These are phyloP conservation scores for Lablab purpureus DNA, from an alignment of 306 rosid species.

Conservation along the genomic window DNA sequence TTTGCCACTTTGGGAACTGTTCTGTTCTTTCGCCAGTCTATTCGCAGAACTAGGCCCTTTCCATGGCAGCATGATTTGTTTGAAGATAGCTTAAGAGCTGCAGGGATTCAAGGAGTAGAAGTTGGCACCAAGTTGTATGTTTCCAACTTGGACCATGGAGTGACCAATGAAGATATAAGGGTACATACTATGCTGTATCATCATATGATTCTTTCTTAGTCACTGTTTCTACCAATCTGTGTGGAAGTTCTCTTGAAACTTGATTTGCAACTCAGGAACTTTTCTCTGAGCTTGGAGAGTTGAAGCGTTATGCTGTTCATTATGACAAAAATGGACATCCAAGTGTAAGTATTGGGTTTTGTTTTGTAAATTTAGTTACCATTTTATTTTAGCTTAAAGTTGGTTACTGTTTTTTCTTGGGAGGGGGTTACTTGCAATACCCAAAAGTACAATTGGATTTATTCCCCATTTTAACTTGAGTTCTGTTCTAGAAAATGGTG, in stretches of 20 bases:
- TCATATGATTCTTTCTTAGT: conserved; percentile 58
- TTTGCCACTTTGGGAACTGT: conserved; percentile 79
- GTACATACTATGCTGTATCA: conserved; percentile 69
- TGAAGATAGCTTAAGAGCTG: conserved; percentile 98
- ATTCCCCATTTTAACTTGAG: not conserved
- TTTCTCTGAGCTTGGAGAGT: conserved; percentile 86
- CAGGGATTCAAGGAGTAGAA: conserved; percentile 90
- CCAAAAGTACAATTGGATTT: not conserved
- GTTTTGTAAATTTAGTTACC: not conserved
- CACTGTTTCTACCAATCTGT: conserved; percentile 56
- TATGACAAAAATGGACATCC: conserved; percentile 88
- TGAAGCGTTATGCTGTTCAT: conserved; percentile 92
- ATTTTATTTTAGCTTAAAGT: not conserved
- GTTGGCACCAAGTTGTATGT: conserved; percentile 91
- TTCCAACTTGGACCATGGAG: conserved; percentile 96
- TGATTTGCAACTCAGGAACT: conserved; percentile 91
- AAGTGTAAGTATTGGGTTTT: conserved; percentile 67
- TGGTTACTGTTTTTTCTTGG: not conserved
- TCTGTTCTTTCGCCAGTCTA: conserved; percentile 88
- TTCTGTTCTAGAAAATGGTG: not conserved
- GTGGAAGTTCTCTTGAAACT: conserved; percentile 67
- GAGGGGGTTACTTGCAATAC: too few relatives aligned
- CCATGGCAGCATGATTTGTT: conserved; percentile 92
- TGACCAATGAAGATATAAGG: conserved; percentile 98
- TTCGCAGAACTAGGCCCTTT: conserved; percentile 83